Base-by-base conservation (phyloP, 2,329 filamentous ascomycete genomes). In the Penicillium concentricum region DNA sequence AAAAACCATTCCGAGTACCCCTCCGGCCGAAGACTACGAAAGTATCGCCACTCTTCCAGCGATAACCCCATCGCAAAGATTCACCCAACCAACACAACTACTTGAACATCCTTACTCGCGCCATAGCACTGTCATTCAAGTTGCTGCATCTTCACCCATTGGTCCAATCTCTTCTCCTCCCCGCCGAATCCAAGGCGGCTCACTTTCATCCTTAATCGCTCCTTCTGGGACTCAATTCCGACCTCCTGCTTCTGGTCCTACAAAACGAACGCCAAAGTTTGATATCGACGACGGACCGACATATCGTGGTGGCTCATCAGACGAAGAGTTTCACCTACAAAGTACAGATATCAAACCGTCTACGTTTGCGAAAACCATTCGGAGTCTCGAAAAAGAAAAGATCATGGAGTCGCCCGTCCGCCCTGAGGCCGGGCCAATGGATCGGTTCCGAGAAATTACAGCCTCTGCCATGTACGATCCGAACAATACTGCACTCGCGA, bases 141-240 rank as follows among this genome's bases (percentile, higher is more conserved):
- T 97, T 3, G 87, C 88, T 30, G 90, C 91, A n/a, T 97, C 92
- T 3, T 97, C 93, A 1, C 92, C 92, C 2, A 81, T 87, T 56
- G 82, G 83, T 57, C 74, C 78, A n/a, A 71, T 76, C 15, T 69
- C 72, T 24, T 72, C 78, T 35, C 72, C 76, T n/a, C 72, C 75
- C 35, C 71, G 70, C 52, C 68, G 65, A 44, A 65, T 68, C 65
- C 66, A 69, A 64, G 70, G 71, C 66, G 78, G 78, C 43, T 72
- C 79, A 32, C 68, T 88, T 42, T 84, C 82, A 22, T 86, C 80
- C 60, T 76, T 84, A 43, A 88, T 95, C 79, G 89, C 90, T 35
- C 90, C 91, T 28, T 83, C 86, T 44, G 89, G 91, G 7, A 95
- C 91, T 0, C 74, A 81, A 10, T 93, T 89, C 67, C 82, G 84